Evolutionary conservation across 2,329 filamentous ascomycete species (phyloP), one percentile per base, ranked within the genome.

Genomic region (Diaporthe vexans): DNA sequence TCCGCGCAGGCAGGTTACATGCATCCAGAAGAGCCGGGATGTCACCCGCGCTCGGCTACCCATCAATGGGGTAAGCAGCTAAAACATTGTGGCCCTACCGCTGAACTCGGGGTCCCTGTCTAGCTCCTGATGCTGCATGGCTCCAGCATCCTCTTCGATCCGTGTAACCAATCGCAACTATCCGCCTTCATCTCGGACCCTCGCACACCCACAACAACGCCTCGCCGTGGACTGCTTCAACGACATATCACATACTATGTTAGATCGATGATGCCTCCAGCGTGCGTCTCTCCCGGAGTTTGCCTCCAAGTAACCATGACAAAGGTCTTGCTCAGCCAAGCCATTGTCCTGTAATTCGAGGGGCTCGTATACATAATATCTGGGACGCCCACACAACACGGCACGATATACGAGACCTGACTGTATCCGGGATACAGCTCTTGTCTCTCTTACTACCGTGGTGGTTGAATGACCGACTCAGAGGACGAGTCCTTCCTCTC

Each of bases 101-200:
- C 63, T 54, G 48, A 51, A 58, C 6, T 54, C 48, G 33, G 63
- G 33, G 29, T 26, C 63, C 63, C 63, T 68, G 63, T 40, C 63
- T 68, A 68, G 63, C 63, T 54, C 63, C 63, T 52, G 33, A 40
- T 54, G 63, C 48, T 54, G 63, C 63, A 54, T 68, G 21, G 63
- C 63, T 68, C 48, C 33, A 68, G 63, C 63, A 68, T 68, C 63
- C 63, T 54, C 48, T 68, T 54, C n/a, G 48, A 54, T 68, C 63
- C 48, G 63, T 68, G 63, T 19, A 40, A 54, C 63, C 63, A 68
- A 68, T 68, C 63, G 63, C 63, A 68, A 68, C 63, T 68, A 54
- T 5, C 37, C 63, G 0, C 19, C 46, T 40, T 40, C 48, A 54
- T n/a, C 63, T 68, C 48, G 63, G 63, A 40, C 63, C 63, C 63